These are phyloP conservation scores for Penicillium sp. DNA, from an alignment of 2,329 filamentous ascomycete species.

Conservation along the genomic window DNA sequence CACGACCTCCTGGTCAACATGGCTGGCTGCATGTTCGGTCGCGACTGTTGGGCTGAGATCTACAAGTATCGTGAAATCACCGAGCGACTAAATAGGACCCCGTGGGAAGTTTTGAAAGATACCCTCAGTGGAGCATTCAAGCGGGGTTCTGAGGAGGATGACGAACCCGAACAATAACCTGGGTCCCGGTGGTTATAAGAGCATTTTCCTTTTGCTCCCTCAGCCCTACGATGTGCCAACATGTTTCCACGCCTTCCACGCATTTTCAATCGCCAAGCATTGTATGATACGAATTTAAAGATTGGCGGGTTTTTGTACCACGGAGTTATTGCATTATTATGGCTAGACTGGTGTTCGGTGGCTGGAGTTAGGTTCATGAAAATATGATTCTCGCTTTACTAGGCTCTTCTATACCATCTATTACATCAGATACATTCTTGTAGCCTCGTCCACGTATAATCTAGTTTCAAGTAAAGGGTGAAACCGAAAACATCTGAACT, in stretches of 20 bases:
- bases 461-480: background rate
- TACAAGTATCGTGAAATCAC: slow-evolving; percentile 91
- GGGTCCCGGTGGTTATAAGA: background rate
- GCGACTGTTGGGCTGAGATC: slow-evolving; percentile 98
- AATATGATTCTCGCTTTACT: background rate
- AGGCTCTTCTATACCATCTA: background rate
- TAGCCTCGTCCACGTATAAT: background rate
- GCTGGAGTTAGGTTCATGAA: background rate
- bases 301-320: slow-evolving; percentile 3
- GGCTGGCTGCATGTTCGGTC: slow-evolving; percentile 95
- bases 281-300: slow-evolving; percentile 9
- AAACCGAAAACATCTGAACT: background rate
- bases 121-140: slow-evolving; percentile 21
- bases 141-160: slow-evolving; percentile 11
- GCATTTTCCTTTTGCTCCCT: background rate
- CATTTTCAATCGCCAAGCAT: slow-evolving; percentile 1
- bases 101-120: slow-evolving; percentile 66
- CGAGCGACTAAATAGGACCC: slow-evolving; percentile 80
- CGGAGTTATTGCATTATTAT: slow-evolving; percentile 5
- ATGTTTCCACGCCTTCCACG: slow-evolving; percentile 2
- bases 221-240: background rate
- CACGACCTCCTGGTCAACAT: slow-evolving; percentile 97
- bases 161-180: background rate
- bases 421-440: background rate
- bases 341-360: background rate